Conservation (phyloP, 2,329 filamentous ascomycete genomes). For the Thielaviopsis ethacetica region DNA sequence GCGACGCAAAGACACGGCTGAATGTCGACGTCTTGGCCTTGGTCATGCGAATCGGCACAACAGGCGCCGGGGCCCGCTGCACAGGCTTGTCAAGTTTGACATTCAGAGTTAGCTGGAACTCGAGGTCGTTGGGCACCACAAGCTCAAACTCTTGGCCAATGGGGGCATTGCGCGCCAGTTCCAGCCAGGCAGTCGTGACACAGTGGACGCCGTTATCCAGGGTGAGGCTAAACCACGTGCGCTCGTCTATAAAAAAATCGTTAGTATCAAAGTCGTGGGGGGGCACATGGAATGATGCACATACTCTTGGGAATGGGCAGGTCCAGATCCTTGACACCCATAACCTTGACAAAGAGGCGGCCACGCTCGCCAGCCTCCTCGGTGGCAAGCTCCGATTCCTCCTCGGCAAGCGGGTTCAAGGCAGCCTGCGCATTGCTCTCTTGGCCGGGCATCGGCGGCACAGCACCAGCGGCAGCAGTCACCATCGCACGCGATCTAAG, state of each 20-base stretch:
- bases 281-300: conserved; percentile 20
- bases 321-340: conserved; percentile 90
- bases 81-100: conserved; percentile 81
- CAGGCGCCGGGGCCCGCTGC: conserved; percentile 34
- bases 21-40: conserved; percentile 75
- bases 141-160: conserved; percentile 98
- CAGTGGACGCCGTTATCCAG: conserved; percentile 98
- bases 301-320: conserved; percentile 78
- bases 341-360: conserved; percentile 92
- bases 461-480: conserved; percentile 36
- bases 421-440: conserved; percentile 55
- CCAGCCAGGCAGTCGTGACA: conserved; percentile 89
- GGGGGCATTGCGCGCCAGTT: conserved; percentile 77
- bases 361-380: conserved; percentile 79
- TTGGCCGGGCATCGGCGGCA: conserved; percentile 74
- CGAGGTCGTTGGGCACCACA: conserved; percentile 91
- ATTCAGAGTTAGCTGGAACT: conserved; percentile 93
- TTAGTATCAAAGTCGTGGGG: conserved; percentile 15
- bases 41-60: conserved; percentile 32
- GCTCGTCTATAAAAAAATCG: conserved; percentile 45
- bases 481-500: conserved; percentile 26
- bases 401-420: conserved; percentile 52
- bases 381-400: conserved; percentile 43
- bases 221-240: conserved; percentile 86
- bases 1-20: conserved; percentile 81